These are phyloP conservation scores for Skeletonema menzelii DNA, from an alignment of 108 stramenopile species.

Conservation along the genomic window DNA sequence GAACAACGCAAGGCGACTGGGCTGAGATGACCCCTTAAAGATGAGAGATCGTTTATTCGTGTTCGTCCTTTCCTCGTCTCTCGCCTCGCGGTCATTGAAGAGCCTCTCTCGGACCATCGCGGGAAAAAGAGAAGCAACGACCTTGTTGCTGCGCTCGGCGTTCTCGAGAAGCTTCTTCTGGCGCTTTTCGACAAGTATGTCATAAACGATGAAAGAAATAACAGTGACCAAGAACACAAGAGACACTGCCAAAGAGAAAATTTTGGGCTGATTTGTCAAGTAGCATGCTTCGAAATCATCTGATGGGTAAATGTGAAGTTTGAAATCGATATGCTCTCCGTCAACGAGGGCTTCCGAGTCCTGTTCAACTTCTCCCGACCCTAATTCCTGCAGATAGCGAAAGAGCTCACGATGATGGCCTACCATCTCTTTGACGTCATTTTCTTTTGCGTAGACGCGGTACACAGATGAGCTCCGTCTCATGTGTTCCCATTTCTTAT, in stretches of 20 bases:
- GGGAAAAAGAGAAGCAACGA: conserved; percentile 50
- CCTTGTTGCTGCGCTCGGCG: conserved; percentile 24
- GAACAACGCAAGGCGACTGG: conserved; percentile 1
- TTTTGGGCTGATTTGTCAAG: conserved; percentile 1
- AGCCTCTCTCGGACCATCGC: conserved; percentile 50
- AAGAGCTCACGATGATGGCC: conserved; percentile 4
- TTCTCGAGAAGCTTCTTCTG: conserved; percentile 30
- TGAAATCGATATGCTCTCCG: conserved; percentile 8
- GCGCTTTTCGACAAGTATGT: conserved; percentile 27
- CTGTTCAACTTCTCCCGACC: background rate
- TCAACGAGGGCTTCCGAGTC: background rate
- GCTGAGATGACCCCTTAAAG: background rate
- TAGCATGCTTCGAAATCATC: conserved; percentile 4
- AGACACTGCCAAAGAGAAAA: conserved; percentile 7
- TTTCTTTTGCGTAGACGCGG: background rate
- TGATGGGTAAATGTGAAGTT: conserved; percentile 12
- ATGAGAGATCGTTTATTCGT: background rate
- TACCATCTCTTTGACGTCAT: conserved; percentile 2
- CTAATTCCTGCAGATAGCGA: background rate
- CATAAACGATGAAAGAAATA: conserved; percentile 35
- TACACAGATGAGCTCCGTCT: conserved; percentile 1
- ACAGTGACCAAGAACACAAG: conserved; percentile 25
- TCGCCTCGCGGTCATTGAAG: conserved; percentile 4
- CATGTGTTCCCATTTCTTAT: conserved; percentile 9
- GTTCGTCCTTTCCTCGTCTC: conserved; percentile 1